Conservation (phyloP, 148 eudicot species). For the Rhododendron henanense region DNA sequence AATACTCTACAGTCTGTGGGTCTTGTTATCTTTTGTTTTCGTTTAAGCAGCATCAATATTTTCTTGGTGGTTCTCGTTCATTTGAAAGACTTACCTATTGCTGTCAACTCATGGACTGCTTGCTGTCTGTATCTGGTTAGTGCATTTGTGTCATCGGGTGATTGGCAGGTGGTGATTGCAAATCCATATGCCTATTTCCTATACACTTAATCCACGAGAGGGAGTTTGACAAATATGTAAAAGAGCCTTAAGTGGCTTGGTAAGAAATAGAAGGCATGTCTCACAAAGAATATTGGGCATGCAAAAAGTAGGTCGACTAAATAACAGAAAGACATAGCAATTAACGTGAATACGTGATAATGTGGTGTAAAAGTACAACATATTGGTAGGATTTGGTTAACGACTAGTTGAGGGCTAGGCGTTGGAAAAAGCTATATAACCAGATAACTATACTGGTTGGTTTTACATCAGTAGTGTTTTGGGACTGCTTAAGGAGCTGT, state of each 20-base stretch:
- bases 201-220: neutral
- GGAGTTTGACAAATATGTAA: neutral
- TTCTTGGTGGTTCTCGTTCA: neutral
- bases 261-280: neutral
- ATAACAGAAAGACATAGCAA: neutral
- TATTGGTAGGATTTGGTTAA: neutral
- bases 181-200: neutral
- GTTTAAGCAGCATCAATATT: neutral
- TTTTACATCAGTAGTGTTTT: neutral
- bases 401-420: neutral
- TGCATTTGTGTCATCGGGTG: neutral
- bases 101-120: neutral
- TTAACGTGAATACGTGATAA: neutral
- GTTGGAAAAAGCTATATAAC: neutral
- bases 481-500: neutral
- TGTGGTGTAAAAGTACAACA: neutral
- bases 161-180: neutral
- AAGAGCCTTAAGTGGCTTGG: neutral
- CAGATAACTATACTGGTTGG: neutral
- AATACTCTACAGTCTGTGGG: neutral
- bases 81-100: neutral
- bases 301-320: neutral
- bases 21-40: neutral
- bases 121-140: neutral
- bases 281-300: neutral